Evolutionary conservation across 306 rosid species (phyloP).

Genomic region (Carpinus fangiana): DNA sequence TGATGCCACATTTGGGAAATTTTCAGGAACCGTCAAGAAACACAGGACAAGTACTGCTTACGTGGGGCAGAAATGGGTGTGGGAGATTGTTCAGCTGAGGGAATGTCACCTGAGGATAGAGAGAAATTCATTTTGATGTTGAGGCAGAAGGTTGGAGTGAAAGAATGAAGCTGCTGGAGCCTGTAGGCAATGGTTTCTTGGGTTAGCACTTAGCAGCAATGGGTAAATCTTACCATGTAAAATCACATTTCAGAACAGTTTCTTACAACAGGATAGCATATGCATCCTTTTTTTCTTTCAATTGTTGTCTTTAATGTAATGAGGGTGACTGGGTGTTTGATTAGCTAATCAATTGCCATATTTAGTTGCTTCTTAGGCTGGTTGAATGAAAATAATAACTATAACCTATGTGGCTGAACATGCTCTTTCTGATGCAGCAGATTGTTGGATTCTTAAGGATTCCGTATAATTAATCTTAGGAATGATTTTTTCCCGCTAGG

Average conservation of each 20-base stretch:
- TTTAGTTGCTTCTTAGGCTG: not conserved
- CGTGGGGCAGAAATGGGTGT: slow-evolving; percentile 98
- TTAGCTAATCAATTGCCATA: not conserved
- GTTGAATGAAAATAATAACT: not conserved
- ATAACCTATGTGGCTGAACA: not conserved
- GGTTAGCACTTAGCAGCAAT: not conserved
- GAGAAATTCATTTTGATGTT: slow-evolving; percentile 70
- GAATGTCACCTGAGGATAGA: slow-evolving; percentile 67
- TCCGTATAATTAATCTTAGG: too few relatives aligned
- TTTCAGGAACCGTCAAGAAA: slow-evolving; percentile 64
- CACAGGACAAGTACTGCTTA: slow-evolving; percentile 77
- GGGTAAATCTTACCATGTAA: slow-evolving; percentile 23
- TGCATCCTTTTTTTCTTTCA: not conserved
- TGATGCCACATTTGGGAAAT: not conserved
- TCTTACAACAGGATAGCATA: not conserved
- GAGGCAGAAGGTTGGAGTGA: slow-evolving; percentile 64
- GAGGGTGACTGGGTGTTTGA: not conserved
- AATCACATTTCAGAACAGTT: slow-evolving; percentile 7
- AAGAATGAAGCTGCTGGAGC: slow-evolving; percentile 31
- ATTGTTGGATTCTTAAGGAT: too few relatives aligned
- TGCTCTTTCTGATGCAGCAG: not conserved
- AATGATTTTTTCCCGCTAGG: too few relatives aligned
- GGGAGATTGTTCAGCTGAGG: slow-evolving; percentile 88
- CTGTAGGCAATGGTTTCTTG: not conserved
- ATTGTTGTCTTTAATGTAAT: not conserved